These are phyloP conservation scores for Aureobasidium subglaciale DNA, from an alignment of 2,329 filamentous ascomycete genomes.

Conservation along the genomic window DNA sequence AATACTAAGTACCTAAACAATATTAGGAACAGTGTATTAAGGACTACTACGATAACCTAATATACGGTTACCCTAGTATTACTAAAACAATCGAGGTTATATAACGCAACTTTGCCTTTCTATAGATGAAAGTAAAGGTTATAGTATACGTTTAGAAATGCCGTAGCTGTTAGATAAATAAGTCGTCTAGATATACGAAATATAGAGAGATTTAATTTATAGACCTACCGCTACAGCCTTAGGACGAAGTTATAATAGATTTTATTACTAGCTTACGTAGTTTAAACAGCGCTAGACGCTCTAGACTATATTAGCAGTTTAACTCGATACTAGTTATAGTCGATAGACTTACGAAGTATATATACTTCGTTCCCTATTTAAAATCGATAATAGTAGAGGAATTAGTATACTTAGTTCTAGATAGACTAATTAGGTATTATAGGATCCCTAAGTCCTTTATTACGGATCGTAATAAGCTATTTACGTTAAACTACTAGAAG, in stretches of 20 bases:
- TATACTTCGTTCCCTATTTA: constrained; percentile 17
- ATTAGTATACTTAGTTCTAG: constrained; percentile 19
- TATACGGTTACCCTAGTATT: constrained; percentile 1
- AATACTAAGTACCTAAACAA: constrained; percentile 2
- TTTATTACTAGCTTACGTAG: constrained; percentile 22
- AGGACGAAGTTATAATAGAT: constrained; percentile 20
- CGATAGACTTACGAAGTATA: constrained; percentile 19
- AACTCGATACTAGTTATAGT: constrained; percentile 22
- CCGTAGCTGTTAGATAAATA: constrained; percentile 7
- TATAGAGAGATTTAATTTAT: constrained; percentile 1
- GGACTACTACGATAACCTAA: neutral
- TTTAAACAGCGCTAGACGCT: constrained; percentile 6
- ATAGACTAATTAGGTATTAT: constrained; percentile 19
- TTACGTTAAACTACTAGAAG: constrained; percentile 21
- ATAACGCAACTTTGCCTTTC: constrained; percentile 5
- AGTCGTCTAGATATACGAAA: constrained; percentile 1
- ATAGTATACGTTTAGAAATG: constrained; percentile 11
- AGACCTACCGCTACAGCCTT: constrained; percentile 3
- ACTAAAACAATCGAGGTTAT: neutral
- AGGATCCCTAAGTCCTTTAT: constrained; percentile 19
- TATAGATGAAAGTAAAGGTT: constrained; percentile 6
- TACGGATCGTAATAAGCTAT: constrained; percentile 21
- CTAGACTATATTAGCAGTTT: constrained; percentile 6
- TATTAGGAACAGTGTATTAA: constrained; percentile 3
- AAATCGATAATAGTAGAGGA: constrained; percentile 17